Percentiles rank a stretch among this genome's conserved stretches.
Evolutionary conservation across 257 asterid genomes (phyloP).

Genomic region (Solanum chilense): DNA sequence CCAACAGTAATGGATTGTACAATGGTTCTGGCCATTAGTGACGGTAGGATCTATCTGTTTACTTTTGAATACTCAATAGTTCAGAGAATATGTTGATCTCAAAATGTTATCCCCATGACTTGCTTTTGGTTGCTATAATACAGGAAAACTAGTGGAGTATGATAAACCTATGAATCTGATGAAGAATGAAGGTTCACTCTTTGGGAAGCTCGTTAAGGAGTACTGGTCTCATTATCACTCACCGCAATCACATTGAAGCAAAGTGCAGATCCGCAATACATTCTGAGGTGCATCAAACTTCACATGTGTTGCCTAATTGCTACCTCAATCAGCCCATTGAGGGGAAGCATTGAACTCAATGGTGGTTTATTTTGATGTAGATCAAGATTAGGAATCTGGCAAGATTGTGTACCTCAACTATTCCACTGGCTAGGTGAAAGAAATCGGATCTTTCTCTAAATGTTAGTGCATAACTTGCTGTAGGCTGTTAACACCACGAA

Average conservation of each 20-base stretch:
- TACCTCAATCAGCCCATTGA: not conserved
- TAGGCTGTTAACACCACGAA: not conserved
- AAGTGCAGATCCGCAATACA: not conserved
- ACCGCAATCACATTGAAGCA: not conserved
- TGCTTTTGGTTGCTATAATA: not conserved
- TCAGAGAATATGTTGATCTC: not conserved
- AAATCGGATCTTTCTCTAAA: not conserved
- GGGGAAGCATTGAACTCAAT: not conserved
- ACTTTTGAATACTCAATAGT: not conserved
- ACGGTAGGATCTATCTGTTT: conserved; percentile 26
- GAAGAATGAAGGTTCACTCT: not conserved
- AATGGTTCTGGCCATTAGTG: conserved; percentile 51
- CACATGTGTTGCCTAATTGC: not conserved
- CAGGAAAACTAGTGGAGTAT: not conserved
- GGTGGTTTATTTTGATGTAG: not conserved
- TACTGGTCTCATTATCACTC: not conserved
- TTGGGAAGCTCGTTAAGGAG: not conserved
- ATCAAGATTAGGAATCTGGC: not conserved
- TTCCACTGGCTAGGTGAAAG: not conserved
- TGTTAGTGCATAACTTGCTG: not conserved
- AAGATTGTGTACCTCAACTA: not conserved
- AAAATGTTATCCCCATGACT: not conserved
- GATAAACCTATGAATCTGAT: not conserved
- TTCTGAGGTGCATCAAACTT: not conserved
- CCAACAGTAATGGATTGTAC: conserved; percentile 72